Evolutionary conservation across 2,329 filamentous ascomycete species (phyloP).

Genomic region (Aureobasidium leucospermi): DNA sequence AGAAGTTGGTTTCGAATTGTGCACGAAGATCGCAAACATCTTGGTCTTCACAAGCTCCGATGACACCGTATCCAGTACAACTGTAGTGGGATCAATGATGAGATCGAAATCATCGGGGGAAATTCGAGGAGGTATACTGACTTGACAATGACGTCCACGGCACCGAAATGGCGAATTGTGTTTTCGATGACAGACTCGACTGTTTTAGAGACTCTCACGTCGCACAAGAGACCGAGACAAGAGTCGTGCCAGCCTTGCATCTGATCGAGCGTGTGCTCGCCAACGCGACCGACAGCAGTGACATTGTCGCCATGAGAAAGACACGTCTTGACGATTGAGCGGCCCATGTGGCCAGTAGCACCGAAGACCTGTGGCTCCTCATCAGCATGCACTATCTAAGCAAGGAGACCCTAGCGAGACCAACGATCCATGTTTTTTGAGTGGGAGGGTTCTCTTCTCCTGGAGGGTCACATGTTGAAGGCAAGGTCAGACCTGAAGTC

Average conservation of each 20-base stretch:
- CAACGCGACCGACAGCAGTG: conserved; percentile 74
- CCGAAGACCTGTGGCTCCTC: conserved; percentile 66
- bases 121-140: conserved; percentile 17
- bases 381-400: conserved; percentile 9
- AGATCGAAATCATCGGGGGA: neutral
- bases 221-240: conserved; percentile 77
- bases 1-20: conserved; percentile 97
- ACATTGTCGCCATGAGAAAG: conserved; percentile 77
- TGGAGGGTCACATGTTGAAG: conserved; percentile 80
- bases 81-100: conserved; percentile 21
- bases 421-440: conserved; percentile 82
- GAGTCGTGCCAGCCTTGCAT: conserved; percentile 66
- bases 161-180: conserved; percentile 63
- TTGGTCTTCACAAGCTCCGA: conserved; percentile 93
- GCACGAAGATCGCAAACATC: conserved; percentile 90
- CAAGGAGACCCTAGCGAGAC: conserved; percentile 26
- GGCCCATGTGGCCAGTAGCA: conserved; percentile 93
- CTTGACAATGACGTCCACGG: conserved; percentile 84
- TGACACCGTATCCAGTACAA: conserved; percentile 91
- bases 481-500: conserved; percentile 52
- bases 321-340: conserved; percentile 76
- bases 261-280: conserved; percentile 64
- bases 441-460: conserved; percentile 60
- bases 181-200: conserved; percentile 64
- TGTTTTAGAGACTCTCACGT: conserved; percentile 75